Base-by-base conservation (phyloP, 257 asterid species). In the Orobanche coerulescens region DNA sequence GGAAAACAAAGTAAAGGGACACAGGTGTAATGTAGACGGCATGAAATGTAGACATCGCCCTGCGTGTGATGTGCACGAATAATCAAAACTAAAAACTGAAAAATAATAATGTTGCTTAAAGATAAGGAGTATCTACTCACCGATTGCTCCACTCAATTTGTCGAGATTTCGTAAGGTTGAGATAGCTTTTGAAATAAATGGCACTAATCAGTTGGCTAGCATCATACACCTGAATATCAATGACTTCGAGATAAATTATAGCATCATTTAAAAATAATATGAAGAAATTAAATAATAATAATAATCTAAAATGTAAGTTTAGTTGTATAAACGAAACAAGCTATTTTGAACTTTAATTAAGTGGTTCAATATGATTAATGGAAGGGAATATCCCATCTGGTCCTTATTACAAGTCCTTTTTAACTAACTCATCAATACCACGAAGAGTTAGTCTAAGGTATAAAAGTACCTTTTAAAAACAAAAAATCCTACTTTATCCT, bases 61-160 rank as follows among this genome's bases (percentile, higher is more conserved):
- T 88, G 89, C 85, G 79, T 2, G 31, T 13, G n/a, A 68, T 18
- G 22, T 47, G 61, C 12, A 49, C 58, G 30, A 3, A 34, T 5
- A 1, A 62, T 53, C 22, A 69, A 62, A 52, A 52, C 51, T 52
- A 60, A 31, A 31, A 48, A 47, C 7, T n/a, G n/a, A n/a, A 64
- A 64, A 13, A 51, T 58, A 36, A 2, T 6, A 36, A 8, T 16
- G 39, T 46, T n/a, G 25, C 51, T n/a, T 39, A 53, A 60, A 54
- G 10, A 73, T 13, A 36, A 65, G 30, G 58, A 22, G 26, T 34
- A 34, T 50, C 23, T 26, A 74, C 79, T 70, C 47, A 88, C 96
- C 96, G 86, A 60, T 88, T 88, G 75, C 77, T 82, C 96, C 96
- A 88, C 70, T 88, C 96, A 52, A 88, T 66, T 67, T 80, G 91